A percentile compares a stretch with the other conserved stretches of the same genome.
Conservation (phyloP, 345 rosid species). For the Eucalyptus cladocalyx region DNA sequence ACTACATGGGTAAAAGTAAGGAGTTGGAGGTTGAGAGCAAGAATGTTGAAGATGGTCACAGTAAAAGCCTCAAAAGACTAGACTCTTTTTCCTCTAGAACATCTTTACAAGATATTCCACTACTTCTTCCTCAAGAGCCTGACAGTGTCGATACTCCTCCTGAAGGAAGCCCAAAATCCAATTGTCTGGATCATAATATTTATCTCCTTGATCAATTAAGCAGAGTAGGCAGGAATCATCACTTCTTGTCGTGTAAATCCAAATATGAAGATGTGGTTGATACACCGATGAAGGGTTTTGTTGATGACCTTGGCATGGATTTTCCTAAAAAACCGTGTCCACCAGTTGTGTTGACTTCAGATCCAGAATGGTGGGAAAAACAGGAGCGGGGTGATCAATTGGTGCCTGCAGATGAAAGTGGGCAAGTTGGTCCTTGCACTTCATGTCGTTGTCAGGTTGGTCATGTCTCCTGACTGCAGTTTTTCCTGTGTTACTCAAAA, state of each 20-base stretch:
- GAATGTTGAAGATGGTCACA: constrained; percentile 21
- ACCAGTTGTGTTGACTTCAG: constrained; percentile 20
- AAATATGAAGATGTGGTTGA: constrained; percentile 47
- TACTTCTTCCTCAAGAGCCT: constrained; percentile 84
- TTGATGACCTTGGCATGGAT: constrained; percentile 45
- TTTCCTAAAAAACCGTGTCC: constrained; percentile 10
- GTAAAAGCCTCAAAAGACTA: constrained; percentile 36
- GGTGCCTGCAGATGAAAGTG: constrained; percentile 43
- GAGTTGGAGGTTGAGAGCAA: constrained; percentile 33
- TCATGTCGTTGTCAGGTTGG: constrained; percentile 96
- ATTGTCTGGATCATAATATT: constrained; percentile 11
- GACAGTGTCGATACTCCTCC: constrained; percentile 37
- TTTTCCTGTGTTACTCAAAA: background rate
- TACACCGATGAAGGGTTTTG: constrained; percentile 82
- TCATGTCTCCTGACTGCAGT: background rate
- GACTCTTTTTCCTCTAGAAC: constrained; percentile 75
- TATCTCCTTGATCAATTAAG: background rate
- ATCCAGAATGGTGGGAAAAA: constrained; percentile 89
- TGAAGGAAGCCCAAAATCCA: constrained; percentile 21
- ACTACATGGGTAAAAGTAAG: constrained; percentile 65
- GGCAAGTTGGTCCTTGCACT: constrained; percentile 86
- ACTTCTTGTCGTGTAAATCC: constrained; percentile 45
- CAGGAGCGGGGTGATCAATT: constrained; percentile 69
- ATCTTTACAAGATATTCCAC: constrained; percentile 82
- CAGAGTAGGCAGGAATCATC: constrained; percentile 27